Conservation (phyloP, 2,329 filamentous ascomycete genomes). For the Byssoonygena ceratinophila region DNA sequence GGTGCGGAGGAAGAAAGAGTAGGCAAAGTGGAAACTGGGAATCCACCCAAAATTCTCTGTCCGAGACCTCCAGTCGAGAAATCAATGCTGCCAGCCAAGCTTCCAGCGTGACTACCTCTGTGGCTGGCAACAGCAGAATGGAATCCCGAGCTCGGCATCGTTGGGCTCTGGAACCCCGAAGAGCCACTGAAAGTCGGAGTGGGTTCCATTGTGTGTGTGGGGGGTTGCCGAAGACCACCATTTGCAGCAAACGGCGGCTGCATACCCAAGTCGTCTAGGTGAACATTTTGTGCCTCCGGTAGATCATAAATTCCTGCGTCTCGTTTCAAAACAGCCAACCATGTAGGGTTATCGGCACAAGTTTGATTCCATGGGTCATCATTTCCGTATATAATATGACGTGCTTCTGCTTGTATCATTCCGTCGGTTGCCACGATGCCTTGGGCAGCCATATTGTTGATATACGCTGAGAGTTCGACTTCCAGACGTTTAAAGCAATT, state of each 20-base stretch:
- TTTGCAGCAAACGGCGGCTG: slow-evolving; percentile 35
- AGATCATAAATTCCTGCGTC: slow-evolving; percentile 31
- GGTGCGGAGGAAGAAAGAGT: slow-evolving; percentile 22
- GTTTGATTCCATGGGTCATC: slow-evolving; percentile 33
- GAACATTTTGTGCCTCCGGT: slow-evolving; percentile 26
- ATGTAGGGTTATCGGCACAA: slow-evolving; percentile 38
- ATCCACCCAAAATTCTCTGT: slow-evolving; percentile 6
- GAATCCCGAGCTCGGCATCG: slow-evolving; percentile 24
- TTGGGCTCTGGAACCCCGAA: slow-evolving; percentile 22
- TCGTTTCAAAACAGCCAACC: slow-evolving; percentile 38
- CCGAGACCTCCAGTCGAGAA: slow-evolving; percentile 18
- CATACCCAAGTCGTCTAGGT: slow-evolving; percentile 33
- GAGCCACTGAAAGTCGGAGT: slow-evolving; percentile 18
- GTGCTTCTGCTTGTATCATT: slow-evolving; percentile 25
- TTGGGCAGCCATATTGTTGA: slow-evolving; percentile 26
- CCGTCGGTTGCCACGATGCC: slow-evolving; percentile 30
- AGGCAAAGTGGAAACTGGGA: slow-evolving; percentile 5
- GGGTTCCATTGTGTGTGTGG: slow-evolving; percentile 25
- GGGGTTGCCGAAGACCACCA: slow-evolving; percentile 27
- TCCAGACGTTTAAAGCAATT: slow-evolving; percentile 37
- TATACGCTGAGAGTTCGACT: slow-evolving; percentile 32
- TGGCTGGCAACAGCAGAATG: slow-evolving; percentile 29
- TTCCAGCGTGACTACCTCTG: slow-evolving; percentile 24
- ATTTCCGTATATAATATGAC: slow-evolving; percentile 24
- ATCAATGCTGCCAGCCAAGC: slow-evolving; percentile 24